Conservation (phyloP, 2,329 filamentous ascomycete species). For the Exserohilum rostratum region DNA sequence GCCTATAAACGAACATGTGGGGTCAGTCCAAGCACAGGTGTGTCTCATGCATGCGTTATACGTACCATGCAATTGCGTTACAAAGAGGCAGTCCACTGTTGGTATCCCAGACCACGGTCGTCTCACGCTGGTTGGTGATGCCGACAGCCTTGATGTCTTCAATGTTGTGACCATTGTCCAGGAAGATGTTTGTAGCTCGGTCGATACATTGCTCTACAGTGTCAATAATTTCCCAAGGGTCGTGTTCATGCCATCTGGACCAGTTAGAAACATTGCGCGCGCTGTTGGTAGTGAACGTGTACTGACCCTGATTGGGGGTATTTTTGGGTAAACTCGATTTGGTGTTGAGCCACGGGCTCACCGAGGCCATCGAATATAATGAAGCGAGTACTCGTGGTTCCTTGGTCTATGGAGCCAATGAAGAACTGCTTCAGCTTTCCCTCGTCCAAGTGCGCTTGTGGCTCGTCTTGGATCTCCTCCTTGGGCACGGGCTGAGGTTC, state of each 20-base stretch:
- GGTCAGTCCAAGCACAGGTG: conserved; percentile 6
- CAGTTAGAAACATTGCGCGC: conserved; percentile 18
- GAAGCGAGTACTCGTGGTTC: conserved; percentile 87
- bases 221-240: conserved; percentile 75
- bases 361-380: conserved; percentile 85
- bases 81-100: conserved; percentile 79
- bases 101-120: conserved; percentile 82
- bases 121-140: conserved; percentile 91
- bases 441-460: conserved; percentile 39
- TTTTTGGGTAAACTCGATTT: conserved; percentile 84
- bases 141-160: conserved; percentile 77
- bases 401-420: conserved; percentile 88
- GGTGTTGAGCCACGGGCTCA: conserved; percentile 79
- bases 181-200: conserved; percentile 73
- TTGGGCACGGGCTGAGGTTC: conserved; percentile 45
- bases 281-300: background rate
- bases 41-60: background rate
- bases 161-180: conserved; percentile 69
- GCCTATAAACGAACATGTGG: conserved; percentile 38
- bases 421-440: conserved; percentile 63
- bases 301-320: conserved; percentile 85
- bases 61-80: conserved; percentile 81
- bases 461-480: conserved; percentile 30
- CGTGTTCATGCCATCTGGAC: conserved; percentile 84
- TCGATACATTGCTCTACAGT: conserved; percentile 83